A percentile compares a stretch with the other conserved stretches of the same genome.
phyloP scores from a whole-genome alignment of 2,329 filamentous ascomycete genomes.

The Lecanoromycetidae sp. region DNA sequence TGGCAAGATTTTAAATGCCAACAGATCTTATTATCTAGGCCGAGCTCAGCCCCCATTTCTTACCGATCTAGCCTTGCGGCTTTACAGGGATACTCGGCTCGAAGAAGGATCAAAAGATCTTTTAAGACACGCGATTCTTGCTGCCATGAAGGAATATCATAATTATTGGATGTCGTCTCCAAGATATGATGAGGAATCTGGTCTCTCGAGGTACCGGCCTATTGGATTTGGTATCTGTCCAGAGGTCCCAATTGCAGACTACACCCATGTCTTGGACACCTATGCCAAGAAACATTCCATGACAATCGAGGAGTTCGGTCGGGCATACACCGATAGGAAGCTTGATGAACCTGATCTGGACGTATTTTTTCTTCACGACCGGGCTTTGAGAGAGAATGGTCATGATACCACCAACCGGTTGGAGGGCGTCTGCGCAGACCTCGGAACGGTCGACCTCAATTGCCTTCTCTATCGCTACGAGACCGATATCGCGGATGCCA shows the following conservation, averaged over 20 bases:
- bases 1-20: slow-evolving; percentile 95
- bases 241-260: slow-evolving; percentile 80
- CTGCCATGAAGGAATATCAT: slow-evolving; percentile 94
- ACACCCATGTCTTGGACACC: slow-evolving; percentile 67
- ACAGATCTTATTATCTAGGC: slow-evolving; percentile 85
- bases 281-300: slow-evolving; percentile 76
- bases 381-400: slow-evolving; percentile 87
- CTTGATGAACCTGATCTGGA: slow-evolving; percentile 81
- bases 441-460: slow-evolving; percentile 91
- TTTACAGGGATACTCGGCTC: slow-evolving; percentile 86
- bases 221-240: slow-evolving; percentile 77
- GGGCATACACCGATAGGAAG: slow-evolving; percentile 68
- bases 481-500: slow-evolving; percentile 76
- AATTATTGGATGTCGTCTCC: slow-evolving; percentile 75
- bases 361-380: slow-evolving; percentile 90
- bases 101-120: slow-evolving; percentile 72
- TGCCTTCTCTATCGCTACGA: slow-evolving; percentile 95
- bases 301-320: slow-evolving; percentile 71
- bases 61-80: slow-evolving; percentile 89
- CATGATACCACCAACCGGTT: slow-evolving; percentile 94
- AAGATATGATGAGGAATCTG: slow-evolving; percentile 62
- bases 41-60: slow-evolving; percentile 93
- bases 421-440: slow-evolving; percentile 72
- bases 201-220: slow-evolving; percentile 73
- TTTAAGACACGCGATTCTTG: slow-evolving; percentile 64